phyloP scores from a whole-genome alignment of 768 basidiomycete species.

The Xerocomus spinulosus region DNA sequence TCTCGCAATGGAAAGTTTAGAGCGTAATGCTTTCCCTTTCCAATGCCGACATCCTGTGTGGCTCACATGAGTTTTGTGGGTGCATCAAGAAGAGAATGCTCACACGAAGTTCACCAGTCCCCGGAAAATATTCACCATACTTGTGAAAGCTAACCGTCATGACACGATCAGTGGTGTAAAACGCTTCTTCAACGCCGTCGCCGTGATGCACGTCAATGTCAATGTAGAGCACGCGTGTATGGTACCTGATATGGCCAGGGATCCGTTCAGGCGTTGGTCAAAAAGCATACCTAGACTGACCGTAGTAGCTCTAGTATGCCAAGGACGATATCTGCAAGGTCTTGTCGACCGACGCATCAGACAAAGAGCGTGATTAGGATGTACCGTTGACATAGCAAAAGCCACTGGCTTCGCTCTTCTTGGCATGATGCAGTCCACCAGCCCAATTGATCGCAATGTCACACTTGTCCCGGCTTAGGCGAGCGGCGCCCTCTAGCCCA shows the following conservation, averaged over 20 bases:
- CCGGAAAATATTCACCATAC: constrained; percentile 98
- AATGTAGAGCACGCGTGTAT: constrained; percentile 92
- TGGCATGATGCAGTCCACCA: constrained; percentile 96
- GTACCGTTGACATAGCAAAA: constrained; percentile 98
- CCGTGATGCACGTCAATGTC: constrained; percentile 99
- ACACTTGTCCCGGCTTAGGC: constrained; percentile 92
- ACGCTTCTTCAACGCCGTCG: constrained; percentile 98
- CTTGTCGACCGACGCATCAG: not conserved
- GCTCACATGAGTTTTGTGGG: constrained; percentile 9
- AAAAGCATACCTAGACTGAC: constrained; percentile 34
- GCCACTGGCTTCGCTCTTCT: constrained; percentile 98
- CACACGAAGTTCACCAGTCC: constrained; percentile 94
- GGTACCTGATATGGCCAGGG: constrained; percentile 54
- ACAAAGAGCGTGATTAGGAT: not conserved
- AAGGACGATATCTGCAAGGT: constrained; percentile 82
- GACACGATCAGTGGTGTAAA: constrained; percentile 97
- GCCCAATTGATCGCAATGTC: constrained; percentile 99
- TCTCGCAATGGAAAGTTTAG: constrained; percentile 94
- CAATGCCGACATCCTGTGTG: constrained; percentile 80
- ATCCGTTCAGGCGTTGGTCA: not conserved
- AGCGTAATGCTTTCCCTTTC: constrained; percentile 91
- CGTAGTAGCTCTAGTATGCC: constrained; percentile 92
- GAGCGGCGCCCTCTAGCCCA: constrained; percentile 86
- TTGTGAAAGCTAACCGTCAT: constrained; percentile 99
- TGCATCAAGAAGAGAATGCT: constrained; percentile 20